Conservation (phyloP, 2,329 filamentous ascomycete species). For the Phoma sp. region DNA sequence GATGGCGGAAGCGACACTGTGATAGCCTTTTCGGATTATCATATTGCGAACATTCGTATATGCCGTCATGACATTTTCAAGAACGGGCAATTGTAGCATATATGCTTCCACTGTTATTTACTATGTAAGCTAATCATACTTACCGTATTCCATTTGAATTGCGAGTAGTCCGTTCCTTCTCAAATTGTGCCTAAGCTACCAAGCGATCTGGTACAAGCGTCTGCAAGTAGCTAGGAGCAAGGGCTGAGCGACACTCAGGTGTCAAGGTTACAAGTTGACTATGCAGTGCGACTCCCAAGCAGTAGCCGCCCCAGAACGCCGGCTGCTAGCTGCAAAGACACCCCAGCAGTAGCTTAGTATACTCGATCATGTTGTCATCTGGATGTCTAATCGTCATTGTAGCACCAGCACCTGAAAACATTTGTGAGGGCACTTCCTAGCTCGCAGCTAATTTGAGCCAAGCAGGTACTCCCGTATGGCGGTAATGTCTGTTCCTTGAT, state of each 20-base stretch:
- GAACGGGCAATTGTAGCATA: not conserved
- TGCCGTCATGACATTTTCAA: not conserved
- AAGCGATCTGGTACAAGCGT: constrained; percentile 7
- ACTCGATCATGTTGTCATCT: constrained; percentile 11
- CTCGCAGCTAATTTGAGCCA: not conserved
- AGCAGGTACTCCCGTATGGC: constrained; percentile 12
- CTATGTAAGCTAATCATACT: constrained; percentile 1
- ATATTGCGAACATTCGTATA: too few relatives aligned
- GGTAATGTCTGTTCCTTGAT: not conserved
- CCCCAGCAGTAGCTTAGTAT: not conserved
- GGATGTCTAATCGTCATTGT: constrained; percentile 4
- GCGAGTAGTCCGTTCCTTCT: not conserved
- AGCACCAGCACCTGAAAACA: not conserved
- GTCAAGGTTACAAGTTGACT: constrained; percentile 9
- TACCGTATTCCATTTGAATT: not conserved
- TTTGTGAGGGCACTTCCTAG: not conserved
- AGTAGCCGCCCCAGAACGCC: constrained; percentile 5
- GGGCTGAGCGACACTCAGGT: constrained; percentile 1
- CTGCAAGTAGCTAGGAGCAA: constrained; percentile 1
- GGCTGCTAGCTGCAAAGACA: not conserved
- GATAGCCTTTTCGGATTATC: not conserved
- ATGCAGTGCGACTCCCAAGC: constrained; percentile 9
- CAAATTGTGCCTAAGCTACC: not conserved
- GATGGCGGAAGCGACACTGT: constrained; percentile 6
- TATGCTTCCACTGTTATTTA: not conserved